Evolutionary conservation across 805 yeast genomes (phyloP).

Genomic region (Helenozyma baotianmanensis): DNA sequence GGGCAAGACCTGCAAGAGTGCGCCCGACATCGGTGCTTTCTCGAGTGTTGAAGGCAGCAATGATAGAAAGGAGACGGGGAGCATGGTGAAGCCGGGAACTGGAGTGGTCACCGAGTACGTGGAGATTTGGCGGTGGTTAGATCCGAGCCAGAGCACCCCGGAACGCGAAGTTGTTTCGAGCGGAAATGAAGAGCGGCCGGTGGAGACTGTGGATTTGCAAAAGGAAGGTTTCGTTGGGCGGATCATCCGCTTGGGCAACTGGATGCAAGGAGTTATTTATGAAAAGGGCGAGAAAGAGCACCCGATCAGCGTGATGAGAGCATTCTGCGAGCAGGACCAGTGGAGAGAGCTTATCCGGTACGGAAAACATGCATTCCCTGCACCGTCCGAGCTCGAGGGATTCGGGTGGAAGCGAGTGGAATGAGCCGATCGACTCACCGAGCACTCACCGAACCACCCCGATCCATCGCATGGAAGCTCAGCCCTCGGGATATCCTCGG

Average conservation of each 20-base stretch:
- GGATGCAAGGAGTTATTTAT: conserved; percentile 47
- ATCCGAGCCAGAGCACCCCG: conserved; percentile 32
- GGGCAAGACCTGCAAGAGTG: conserved; percentile 23
- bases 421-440: background rate
- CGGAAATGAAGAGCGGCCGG: conserved; percentile 1
- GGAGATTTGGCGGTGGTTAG: conserved; percentile 53
- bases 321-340: conserved; percentile 12
- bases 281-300: conserved; percentile 14
- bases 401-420: conserved; percentile 23
- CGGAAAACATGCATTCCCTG: conserved; percentile 26
- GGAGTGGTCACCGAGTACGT: conserved; percentile 41
- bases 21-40: conserved; percentile 46
- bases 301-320: conserved; percentile 28
- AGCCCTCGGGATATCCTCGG: too few species aligned
- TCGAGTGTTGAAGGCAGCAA: conserved; percentile 30
- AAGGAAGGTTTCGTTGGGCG: conserved; percentile 36
- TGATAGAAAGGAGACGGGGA: conserved; percentile 47
- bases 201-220: conserved; percentile 6
- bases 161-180: conserved; percentile 21
- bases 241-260: conserved; percentile 44
- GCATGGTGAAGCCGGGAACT: conserved; percentile 43
- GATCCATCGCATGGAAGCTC: too few species aligned
- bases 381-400: conserved; percentile 4
- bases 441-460: too few species aligned
- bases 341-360: conserved; percentile 26